phyloP scores from a whole-genome alignment of 2,329 filamentous ascomycete species.

The Colletotrichum sp. region DNA sequence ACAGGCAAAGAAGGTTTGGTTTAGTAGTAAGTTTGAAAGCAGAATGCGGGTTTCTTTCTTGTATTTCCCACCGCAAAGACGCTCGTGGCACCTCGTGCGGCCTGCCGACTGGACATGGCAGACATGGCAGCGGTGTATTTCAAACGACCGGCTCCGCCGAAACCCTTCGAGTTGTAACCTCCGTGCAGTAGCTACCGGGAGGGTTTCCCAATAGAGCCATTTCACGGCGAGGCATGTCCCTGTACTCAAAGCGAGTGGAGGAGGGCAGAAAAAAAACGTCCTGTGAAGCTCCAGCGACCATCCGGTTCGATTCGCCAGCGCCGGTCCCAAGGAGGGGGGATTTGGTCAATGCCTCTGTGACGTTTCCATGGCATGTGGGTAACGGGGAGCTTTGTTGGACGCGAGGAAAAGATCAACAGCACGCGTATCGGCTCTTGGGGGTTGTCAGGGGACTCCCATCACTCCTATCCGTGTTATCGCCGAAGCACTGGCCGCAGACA shows the following conservation, averaged over 20 bases:
- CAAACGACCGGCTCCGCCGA: background rate
- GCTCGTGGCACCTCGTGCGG: constrained; percentile 3
- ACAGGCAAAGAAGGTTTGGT: background rate
- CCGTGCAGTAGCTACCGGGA: background rate
- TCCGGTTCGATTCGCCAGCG: background rate
- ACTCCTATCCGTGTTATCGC: background rate
- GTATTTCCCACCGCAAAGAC: background rate
- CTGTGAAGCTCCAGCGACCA: background rate
- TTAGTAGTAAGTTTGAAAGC: background rate
- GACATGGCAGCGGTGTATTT: constrained; percentile 1
- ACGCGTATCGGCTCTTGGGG: background rate
- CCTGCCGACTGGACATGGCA: background rate
- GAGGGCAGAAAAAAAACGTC: background rate
- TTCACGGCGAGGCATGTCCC: background rate
- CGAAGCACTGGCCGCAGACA: background rate
- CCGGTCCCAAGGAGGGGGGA: background rate
- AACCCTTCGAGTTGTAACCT: background rate
- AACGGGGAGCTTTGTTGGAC: background rate
- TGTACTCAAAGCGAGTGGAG: background rate
- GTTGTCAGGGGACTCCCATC: background rate
- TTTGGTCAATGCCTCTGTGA: background rate
- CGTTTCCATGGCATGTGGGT: background rate
- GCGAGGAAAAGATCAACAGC: background rate
- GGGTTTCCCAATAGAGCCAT: background rate
- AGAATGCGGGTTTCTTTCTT: constrained; percentile 5